phyloP scores from a whole-genome alignment of 768 basidiomycete genomes.

The Thelephora ganbajun region DNA sequence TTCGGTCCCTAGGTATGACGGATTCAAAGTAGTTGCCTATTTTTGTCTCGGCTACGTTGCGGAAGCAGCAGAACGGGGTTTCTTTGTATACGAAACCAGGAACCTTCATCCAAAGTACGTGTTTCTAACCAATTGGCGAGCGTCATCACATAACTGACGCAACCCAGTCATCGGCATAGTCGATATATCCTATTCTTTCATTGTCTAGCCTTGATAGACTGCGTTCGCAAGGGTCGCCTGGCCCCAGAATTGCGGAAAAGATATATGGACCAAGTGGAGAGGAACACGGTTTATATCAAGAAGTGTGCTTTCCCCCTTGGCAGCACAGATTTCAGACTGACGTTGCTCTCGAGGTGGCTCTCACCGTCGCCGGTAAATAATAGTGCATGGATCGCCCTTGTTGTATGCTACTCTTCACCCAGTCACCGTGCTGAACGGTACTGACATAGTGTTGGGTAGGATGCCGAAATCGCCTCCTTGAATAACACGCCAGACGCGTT shows the following conservation, averaged over 20 bases:
- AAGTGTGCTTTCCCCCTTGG: constrained; percentile 24
- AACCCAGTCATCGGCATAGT: constrained; percentile 46
- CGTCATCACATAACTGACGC: constrained; percentile 1
- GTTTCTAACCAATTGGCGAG: not conserved
- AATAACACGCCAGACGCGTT: constrained; percentile 41
- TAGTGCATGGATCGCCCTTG: constrained; percentile 53
- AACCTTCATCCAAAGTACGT: constrained; percentile 50
- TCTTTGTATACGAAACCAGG: constrained; percentile 43
- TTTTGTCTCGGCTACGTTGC: constrained; percentile 45
- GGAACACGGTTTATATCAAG: constrained; percentile 48
- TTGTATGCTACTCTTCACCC: constrained; percentile 35
- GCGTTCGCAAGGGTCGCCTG: constrained; percentile 32
- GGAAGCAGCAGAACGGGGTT: constrained; percentile 51
- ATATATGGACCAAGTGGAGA: constrained; percentile 42
- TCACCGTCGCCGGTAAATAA: constrained; percentile 58
- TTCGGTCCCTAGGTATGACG: constrained; percentile 35
- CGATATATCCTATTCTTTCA: constrained; percentile 62
- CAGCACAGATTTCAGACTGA: not conserved
- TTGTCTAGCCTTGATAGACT: constrained; percentile 49
- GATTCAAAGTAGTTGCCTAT: constrained; percentile 55
- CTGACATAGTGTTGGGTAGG: constrained; percentile 23
- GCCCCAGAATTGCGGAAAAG: constrained; percentile 19
- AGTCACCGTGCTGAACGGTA: not conserved
- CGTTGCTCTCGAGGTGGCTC: constrained; percentile 36
- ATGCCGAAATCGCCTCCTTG: constrained; percentile 57